Evolutionary conservation across 169 alveolate species (phyloP).

Genomic region (Plasmodium sp.): DNA sequence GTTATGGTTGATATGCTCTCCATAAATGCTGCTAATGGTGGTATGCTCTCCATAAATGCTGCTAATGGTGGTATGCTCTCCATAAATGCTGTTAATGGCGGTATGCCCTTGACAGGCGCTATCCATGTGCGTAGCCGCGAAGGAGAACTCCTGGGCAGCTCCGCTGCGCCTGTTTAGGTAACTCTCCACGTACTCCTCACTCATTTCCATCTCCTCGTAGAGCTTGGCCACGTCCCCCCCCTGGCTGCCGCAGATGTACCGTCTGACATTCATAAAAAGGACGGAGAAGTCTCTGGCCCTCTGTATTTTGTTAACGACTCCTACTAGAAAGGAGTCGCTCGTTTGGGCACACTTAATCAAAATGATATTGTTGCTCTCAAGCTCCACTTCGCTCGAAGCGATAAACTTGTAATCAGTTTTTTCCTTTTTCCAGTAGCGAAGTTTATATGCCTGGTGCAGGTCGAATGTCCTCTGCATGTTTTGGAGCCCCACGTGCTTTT

Average conservation of each 20-base stretch:
- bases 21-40: too few species aligned
- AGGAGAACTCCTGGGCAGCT: background rate
- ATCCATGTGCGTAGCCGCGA: background rate
- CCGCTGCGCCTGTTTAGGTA: background rate
- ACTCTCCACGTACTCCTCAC: slow-evolving; percentile 46
- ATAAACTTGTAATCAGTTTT: slow-evolving; percentile 15
- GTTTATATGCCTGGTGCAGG: slow-evolving; percentile 28
- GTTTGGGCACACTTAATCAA: slow-evolving; percentile 8
- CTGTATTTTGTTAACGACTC: slow-evolving; percentile 18
- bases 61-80: too few species aligned
- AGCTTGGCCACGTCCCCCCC: background rate
- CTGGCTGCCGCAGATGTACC: background rate
- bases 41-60: too few species aligned
- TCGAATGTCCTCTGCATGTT: slow-evolving; percentile 41
- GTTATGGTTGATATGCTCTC: background rate
- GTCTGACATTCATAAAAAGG: slow-evolving; percentile 37
- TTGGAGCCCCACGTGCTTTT: slow-evolving; percentile 40
- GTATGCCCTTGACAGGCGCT: background rate
- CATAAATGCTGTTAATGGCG: background rate
- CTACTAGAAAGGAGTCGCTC: slow-evolving; percentile 5
- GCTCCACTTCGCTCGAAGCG: background rate
- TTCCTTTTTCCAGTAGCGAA: slow-evolving; percentile 28
- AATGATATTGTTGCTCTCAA: slow-evolving; percentile 17
- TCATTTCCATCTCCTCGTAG: slow-evolving; percentile 42
- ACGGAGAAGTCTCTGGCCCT: slow-evolving; percentile 15